Evolutionary conservation across 495 filamentous ascomycete species (phyloP).

Genomic region (Daldinia loculata): DNA sequence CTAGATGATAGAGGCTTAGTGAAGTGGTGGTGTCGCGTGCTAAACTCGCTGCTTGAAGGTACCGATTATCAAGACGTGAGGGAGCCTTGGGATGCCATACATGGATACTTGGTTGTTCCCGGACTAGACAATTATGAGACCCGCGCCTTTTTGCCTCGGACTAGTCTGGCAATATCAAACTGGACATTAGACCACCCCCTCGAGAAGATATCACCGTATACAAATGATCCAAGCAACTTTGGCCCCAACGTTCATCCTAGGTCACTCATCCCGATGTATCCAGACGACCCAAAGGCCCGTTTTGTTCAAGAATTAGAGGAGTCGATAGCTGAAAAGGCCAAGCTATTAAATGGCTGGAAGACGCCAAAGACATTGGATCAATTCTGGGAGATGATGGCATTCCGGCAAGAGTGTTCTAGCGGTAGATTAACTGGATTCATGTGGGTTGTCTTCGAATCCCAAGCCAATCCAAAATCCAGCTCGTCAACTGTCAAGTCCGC

Average conservation of each 20-base stretch:
- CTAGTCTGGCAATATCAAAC: slow-evolving; percentile 52
- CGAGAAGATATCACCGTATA: slow-evolving; percentile 69
- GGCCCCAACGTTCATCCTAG: slow-evolving; percentile 69
- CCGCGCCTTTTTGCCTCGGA: slow-evolving; percentile 63
- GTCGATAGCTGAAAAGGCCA: slow-evolving; percentile 66
- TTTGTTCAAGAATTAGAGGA: slow-evolving; percentile 91
- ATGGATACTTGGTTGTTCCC: slow-evolving; percentile 86
- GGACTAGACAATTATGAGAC: slow-evolving; percentile 83
- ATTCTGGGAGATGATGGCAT: slow-evolving; percentile 99
- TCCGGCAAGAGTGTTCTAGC: slow-evolving; percentile 92
- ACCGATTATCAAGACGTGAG: slow-evolving; percentile 42
- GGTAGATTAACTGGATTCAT: slow-evolving; percentile 92
- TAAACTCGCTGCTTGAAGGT: slow-evolving; percentile 75
- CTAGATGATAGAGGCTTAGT: slow-evolving; percentile 88
- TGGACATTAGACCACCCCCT: slow-evolving; percentile 66
- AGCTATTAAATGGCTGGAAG: slow-evolving; percentile 70
- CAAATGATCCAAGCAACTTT: slow-evolving; percentile 60
- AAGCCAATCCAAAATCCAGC: neutral
- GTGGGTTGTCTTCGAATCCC: slow-evolving; percentile 82
- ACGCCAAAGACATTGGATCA: slow-evolving; percentile 82
- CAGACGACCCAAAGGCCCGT: slow-evolving; percentile 94
- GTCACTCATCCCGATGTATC: slow-evolving; percentile 88
- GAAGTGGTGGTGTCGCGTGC: slow-evolving; percentile 91
- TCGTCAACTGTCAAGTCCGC: slow-evolving; percentile 8
- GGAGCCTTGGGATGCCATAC: slow-evolving; percentile 51